A percentile compares a stretch with the other conserved stretches of the same genome.
Conservation (phyloP, 208 protist genomes). For the Acanthamoeba castellanii region DNA sequence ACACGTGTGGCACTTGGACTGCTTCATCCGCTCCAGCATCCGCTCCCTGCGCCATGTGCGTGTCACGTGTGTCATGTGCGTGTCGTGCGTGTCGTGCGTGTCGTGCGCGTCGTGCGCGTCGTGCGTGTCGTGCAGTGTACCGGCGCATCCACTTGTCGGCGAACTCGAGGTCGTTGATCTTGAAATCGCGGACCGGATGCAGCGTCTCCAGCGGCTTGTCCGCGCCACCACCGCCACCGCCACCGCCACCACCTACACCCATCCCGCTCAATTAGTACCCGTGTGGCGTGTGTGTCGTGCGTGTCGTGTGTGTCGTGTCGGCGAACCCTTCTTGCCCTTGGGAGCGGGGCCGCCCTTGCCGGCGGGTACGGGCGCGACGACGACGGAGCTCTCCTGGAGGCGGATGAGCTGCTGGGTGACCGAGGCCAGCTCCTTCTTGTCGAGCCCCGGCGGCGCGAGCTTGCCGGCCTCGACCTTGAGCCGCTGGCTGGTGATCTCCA, state of each 20-base stretch:
- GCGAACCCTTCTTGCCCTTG: neutral
- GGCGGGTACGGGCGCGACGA: neutral
- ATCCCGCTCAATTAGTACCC: neutral
- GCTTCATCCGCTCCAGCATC: slow-evolving; percentile 44
- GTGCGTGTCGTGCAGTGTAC: too few relatives aligned
- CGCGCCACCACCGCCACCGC: slow-evolving; percentile 32
- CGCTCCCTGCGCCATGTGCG: neutral
- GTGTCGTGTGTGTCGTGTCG: neutral
- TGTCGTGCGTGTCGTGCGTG: too few relatives aligned
- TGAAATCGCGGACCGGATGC: slow-evolving; percentile 82
- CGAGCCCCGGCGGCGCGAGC: neutral
- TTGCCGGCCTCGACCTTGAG: slow-evolving; percentile 13
- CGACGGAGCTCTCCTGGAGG: slow-evolving; percentile 11
- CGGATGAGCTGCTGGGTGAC: slow-evolving; percentile 31
- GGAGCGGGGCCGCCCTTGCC: neutral
- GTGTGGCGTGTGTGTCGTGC: neutral
- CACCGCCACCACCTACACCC: neutral
- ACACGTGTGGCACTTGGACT: slow-evolving; percentile 80
- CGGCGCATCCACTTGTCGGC: slow-evolving; percentile 73
- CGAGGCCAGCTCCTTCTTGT: slow-evolving; percentile 38
- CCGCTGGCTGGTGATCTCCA: slow-evolving; percentile 17
- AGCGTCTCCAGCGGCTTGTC: slow-evolving; percentile 75
- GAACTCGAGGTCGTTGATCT: slow-evolving; percentile 86
- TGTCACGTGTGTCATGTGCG: too few relatives aligned
- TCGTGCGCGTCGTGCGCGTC: too few relatives aligned